Evolutionary conservation across 2,329 filamentous ascomycete species (phyloP).

Genomic region (Teratosphaeria viscida): DNA sequence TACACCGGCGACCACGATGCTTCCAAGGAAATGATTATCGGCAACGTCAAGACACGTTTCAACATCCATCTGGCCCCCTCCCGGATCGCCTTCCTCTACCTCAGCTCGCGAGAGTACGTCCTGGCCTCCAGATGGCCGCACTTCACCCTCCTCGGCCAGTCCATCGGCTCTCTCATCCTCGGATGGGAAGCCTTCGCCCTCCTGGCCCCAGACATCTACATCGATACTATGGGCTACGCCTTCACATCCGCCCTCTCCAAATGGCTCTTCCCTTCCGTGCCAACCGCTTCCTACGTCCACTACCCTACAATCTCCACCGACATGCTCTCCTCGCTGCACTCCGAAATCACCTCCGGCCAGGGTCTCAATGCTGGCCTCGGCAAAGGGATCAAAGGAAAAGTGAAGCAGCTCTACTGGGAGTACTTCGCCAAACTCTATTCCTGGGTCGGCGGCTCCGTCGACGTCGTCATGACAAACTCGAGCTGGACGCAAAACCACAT

Average conservation of each 20-base stretch:
- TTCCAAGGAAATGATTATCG: constrained; percentile 67
- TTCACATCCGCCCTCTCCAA: constrained; percentile 78
- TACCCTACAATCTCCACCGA: constrained; percentile 98
- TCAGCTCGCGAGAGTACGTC: constrained; percentile 78
- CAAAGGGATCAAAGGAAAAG: constrained; percentile 55
- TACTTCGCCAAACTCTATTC: constrained; percentile 75
- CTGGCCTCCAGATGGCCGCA: constrained; percentile 78
- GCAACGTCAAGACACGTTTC: constrained; percentile 59
- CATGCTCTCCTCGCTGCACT: constrained; percentile 74
- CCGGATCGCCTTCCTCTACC: constrained; percentile 78
- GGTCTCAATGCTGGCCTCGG: constrained; percentile 77
- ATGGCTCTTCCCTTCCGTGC: constrained; percentile 66
- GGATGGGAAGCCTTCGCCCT: constrained; percentile 90
- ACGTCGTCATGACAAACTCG: constrained; percentile 96
- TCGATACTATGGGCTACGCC: constrained; percentile 97
- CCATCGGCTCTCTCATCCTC: constrained; percentile 73
- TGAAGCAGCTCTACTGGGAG: constrained; percentile 78
- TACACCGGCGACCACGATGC: constrained; percentile 94
- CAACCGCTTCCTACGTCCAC: constrained; percentile 89
- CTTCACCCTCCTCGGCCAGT: constrained; percentile 91
- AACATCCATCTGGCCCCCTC: constrained; percentile 82
- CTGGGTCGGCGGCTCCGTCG: constrained; percentile 69
- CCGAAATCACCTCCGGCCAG: constrained; percentile 43
- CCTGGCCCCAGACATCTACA: constrained; percentile 82
- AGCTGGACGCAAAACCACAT: constrained; percentile 87